These are phyloP conservation scores for Sporothrix mexicana DNA, from an alignment of 2,329 filamentous ascomycete genomes.

Conservation along the genomic window DNA sequence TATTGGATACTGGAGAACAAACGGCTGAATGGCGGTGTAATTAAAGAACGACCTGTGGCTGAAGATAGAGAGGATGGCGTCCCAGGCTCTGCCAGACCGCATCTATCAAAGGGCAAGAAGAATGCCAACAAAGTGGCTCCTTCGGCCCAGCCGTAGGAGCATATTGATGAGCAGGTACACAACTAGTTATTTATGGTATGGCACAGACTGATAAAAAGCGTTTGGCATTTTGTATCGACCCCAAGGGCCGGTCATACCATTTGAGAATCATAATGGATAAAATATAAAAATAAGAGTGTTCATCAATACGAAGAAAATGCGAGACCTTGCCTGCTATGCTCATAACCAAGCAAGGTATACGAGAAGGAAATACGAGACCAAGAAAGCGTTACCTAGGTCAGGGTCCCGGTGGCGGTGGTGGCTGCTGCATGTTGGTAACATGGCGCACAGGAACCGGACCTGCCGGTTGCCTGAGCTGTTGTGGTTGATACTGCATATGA, in stretches of 20 bases:
- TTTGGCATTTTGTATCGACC: not conserved
- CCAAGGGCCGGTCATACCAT: not conserved
- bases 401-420: conserved; percentile 8
- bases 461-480: conserved; percentile 30
- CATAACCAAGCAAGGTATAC: too few species aligned
- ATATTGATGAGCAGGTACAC: too few species aligned
- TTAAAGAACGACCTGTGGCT: not conserved
- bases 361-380: too few species aligned
- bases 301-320: too few species aligned
- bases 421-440: conserved; percentile 28
- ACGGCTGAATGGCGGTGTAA: not conserved
- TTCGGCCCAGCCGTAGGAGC: not conserved
- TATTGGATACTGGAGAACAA: conserved; percentile 10
- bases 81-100: too few species aligned
- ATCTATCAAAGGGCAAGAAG: not conserved
- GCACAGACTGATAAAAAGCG: too few species aligned
- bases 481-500: conserved; percentile 32
- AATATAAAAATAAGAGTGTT: too few species aligned
- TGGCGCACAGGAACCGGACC: conserved; percentile 25
- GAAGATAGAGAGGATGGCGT: not conserved
- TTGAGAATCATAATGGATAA: too few species aligned
- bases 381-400: too few species aligned
- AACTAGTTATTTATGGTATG: too few species aligned
- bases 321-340: too few species aligned
- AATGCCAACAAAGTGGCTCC: not conserved